phyloP scores from a whole-genome alignment of 257 asterid species.

The Nicotiana benthamiana region DNA sequence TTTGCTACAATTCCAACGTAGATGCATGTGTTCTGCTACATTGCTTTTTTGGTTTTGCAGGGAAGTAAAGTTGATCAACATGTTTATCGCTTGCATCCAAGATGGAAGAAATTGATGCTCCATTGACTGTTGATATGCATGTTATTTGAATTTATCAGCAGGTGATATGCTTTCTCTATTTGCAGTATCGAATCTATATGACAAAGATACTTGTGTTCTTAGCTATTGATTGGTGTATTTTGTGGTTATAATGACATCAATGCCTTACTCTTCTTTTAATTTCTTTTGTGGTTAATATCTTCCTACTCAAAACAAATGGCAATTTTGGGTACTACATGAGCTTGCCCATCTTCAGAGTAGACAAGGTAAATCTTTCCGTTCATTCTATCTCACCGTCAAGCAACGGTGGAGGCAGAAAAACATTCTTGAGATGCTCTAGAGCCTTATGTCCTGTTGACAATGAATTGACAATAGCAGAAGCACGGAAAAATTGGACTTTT shows the following conservation, averaged over 20 bases:
- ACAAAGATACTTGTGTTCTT: not conserved
- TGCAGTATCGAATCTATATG: not conserved
- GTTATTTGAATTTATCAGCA: not conserved
- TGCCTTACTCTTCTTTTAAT: not conserved
- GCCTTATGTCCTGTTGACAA: too few relatives aligned
- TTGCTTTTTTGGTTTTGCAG: not conserved
- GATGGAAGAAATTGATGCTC: not conserved
- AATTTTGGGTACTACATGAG: too few relatives aligned
- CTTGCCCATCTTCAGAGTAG: too few relatives aligned
- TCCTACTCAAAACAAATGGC: too few relatives aligned
- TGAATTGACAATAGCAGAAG: too few relatives aligned
- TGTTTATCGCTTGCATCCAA: not conserved
- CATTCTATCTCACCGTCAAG: not conserved
- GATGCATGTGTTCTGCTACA: not conserved
- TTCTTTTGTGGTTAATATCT: not conserved
- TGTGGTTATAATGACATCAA: not conserved
- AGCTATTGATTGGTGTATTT: not conserved
- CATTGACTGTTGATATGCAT: not conserved
- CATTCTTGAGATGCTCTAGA: too few relatives aligned
- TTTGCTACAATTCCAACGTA: not conserved
- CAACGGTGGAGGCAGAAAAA: too few relatives aligned
- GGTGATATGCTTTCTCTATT: not conserved
- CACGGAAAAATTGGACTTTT: too few relatives aligned
- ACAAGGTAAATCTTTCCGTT: too few relatives aligned
- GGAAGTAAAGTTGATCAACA: not conserved